Evolutionary conservation across 1,139 yeast species (phyloP), one percentile per base, ranked within the genome.

Genomic region (Pichia cactophila): DNA sequence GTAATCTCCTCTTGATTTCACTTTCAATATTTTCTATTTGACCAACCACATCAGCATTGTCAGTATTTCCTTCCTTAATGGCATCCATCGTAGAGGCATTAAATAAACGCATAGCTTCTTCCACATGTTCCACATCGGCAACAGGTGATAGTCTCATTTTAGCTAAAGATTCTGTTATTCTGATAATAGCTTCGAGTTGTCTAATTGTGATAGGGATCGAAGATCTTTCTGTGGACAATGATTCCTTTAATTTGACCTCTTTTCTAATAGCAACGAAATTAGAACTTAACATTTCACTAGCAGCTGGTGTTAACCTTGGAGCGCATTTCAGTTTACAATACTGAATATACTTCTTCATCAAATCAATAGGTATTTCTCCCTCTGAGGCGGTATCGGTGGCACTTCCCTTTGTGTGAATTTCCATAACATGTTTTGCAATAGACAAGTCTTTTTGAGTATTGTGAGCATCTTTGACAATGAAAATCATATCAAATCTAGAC

Each of bases 31-130:
- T 76, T 57, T 80, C 78, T 45, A 90, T 88, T 63, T 89, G 94
- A 37, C 78, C 77, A 67, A 57, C 78, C 20, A 64, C 60, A 77
- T 50, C 75, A 63, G 51, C 77, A 68, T 75, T 75, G 54, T 77
- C 80, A 5, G 76, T 62, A 47, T 68, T 68, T 33, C 74, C 74
- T 41, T 66, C 62, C 70, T 66, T 86, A 16, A 94, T 96, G 0
- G 98, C 98, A 64, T 89, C 92, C 96, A 94, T 89, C 0, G 99
- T 94, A 1, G 98, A 92, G 0, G 98, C 96, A 53, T 88, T 86
- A 69, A 94, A 94, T 53, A 94, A 70, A 60, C 99, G 73, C 55
- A 94, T 86, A 0, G 97, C 97, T 67, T 94, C 98, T 61, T 88
- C 94, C 16, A 92, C 98, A 63, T 94, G 97, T 55, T 80, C 84